Conservation (phyloP, 2,329 filamentous ascomycete species). For the Hymenoscyphus scutula region DNA sequence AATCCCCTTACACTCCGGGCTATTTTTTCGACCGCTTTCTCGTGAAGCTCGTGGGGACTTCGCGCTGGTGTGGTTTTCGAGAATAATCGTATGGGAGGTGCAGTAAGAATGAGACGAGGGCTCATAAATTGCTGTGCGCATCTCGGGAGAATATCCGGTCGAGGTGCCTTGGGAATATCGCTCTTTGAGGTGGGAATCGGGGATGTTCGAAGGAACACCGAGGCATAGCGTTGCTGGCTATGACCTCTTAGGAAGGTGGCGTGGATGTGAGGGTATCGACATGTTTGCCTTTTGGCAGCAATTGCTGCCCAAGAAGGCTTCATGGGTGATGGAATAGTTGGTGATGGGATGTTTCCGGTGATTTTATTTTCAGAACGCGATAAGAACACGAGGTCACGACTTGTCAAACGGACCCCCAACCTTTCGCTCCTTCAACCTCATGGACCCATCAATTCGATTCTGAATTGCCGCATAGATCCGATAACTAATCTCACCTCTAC, state of each 20-base stretch:
- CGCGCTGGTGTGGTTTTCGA: constrained; percentile 5
- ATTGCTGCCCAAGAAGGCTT: constrained; percentile 22
- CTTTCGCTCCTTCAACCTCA: not conserved
- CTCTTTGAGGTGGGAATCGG: not conserved
- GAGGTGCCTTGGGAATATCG: not conserved
- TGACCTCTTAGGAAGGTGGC: constrained; percentile 1
- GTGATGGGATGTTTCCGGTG: not conserved
- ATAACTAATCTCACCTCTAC: no score
- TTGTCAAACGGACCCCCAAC: not conserved
- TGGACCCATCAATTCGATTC: not conserved
- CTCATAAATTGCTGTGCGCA: no score
- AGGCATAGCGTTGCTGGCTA: constrained; percentile 6
- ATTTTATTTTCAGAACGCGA: not conserved
- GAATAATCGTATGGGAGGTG: constrained; percentile 8
- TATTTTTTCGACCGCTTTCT: constrained; percentile 44
- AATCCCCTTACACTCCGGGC: constrained; percentile 46
- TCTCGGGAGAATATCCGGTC: not conserved
- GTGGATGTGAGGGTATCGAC: not conserved
- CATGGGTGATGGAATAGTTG: constrained; percentile 17
- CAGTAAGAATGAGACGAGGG: not conserved
- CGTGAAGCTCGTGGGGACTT: constrained; percentile 36
- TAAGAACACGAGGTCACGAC: not conserved
- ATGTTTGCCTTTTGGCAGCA: constrained; percentile 20
- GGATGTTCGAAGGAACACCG: constrained; percentile 5
- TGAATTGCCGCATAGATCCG: not conserved